Conservation (phyloP, 768 basidiomycete genomes). For the Kwoniella dendrophila region DNA sequence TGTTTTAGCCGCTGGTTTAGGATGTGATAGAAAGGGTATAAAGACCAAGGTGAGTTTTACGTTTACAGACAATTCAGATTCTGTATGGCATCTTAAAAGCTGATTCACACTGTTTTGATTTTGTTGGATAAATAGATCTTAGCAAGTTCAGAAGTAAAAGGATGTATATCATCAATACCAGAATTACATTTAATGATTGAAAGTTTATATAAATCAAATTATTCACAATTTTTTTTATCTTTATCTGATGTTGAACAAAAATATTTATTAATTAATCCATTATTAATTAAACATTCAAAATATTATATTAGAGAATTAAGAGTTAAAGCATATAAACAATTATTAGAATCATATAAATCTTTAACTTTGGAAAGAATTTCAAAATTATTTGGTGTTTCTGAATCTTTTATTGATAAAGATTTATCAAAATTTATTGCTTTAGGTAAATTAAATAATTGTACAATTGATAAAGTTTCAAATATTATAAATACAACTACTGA, state of each 20-base stretch:
- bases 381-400: constrained; percentile 83
- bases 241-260: constrained; percentile 87
- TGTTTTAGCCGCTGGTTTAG: constrained; percentile 75
- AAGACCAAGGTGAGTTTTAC: constrained; percentile 86
- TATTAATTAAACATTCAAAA: constrained; percentile 80
- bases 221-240: constrained; percentile 89
- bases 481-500: constrained; percentile 95
- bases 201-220: constrained; percentile 88
- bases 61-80: too few relatives aligned
- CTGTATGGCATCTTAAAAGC: too few relatives aligned
- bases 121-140: constrained; percentile 65
- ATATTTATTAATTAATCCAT: constrained; percentile 80
- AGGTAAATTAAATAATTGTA: constrained; percentile 78
- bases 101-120: not conserved
- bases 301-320: constrained; percentile 96
- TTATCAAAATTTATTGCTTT: constrained; percentile 88
- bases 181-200: constrained; percentile 79
- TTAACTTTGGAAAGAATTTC: constrained; percentile 85
- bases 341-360: constrained; percentile 87
- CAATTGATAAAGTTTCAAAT: constrained; percentile 92
- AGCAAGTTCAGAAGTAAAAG: constrained; percentile 80
- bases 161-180: constrained; percentile 79
- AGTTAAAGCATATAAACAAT: constrained; percentile 85
- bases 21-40: constrained; percentile 76
- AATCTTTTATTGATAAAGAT: constrained; percentile 88